Evolutionary conservation across 108 stramenopile species (phyloP), one percentile per base, ranked within the genome.

Genomic region (Stephanodiscus triporus): DNA sequence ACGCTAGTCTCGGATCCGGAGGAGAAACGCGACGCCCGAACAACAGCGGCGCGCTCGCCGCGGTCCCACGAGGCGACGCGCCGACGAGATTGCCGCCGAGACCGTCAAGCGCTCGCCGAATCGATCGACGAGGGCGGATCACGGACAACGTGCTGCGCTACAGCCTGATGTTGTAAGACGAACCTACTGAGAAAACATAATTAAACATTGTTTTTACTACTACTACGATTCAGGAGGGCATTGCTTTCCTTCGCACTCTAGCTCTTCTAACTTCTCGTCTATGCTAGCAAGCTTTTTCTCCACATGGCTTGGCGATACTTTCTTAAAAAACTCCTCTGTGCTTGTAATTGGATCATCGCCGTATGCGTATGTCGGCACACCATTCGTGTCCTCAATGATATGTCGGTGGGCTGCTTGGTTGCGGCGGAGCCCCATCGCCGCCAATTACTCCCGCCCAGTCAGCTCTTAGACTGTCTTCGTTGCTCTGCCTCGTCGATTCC

Each of bases 61-160:
- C 22, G 77, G 75, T 61, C 66, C 71, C 43, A 77, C 77, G 83
- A 69, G 76, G 54, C 37, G 32, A 51, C 49, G 72, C 16, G 68
- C 80, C 62, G 77, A 86, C 47, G 63, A 72, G 6, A 56, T 95
- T 6, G 85, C 88, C 6, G 78, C 77, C 49, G 79, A 83, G n/a
- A 47, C 72, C 11, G n/a, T n/a, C 20, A 68, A 69, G 66, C 80
- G 1, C 70, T 89, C 10, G 83, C 78, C 0, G 83, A 86, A 60
- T 77, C 89, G 5, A 91, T 91, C 24, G 51, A 86, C 48, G 81
- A 88, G 38, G 93, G 79, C 10, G 89, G 87, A 16, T n/a, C 84
- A 92, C 66, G 90, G 93, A 45, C 85, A n/a, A 89, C 43, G 86
- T 86, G 20, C 80, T 69, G 6, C 91, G 89, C 23, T 55, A 92